Percentiles rank a stretch among this genome's conserved stretches.
phyloP scores from a whole-genome alignment of 768 basidiomycete genomes.

The Termitomyces sp. region DNA sequence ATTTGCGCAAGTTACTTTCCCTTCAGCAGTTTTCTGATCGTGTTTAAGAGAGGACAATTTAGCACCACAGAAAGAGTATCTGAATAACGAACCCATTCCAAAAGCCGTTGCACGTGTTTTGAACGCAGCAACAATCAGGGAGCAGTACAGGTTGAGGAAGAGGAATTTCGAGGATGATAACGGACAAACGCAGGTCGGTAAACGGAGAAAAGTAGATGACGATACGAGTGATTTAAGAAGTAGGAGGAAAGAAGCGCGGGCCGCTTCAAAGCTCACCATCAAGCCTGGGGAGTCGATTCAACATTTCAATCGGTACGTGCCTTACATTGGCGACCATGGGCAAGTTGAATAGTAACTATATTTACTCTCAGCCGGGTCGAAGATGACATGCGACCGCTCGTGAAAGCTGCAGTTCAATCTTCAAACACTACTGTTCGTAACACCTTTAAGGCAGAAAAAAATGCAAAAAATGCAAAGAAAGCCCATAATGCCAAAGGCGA shows the following conservation, averaged over 20 bases:
- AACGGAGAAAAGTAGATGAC: conserved; percentile 27
- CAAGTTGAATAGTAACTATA: not conserved
- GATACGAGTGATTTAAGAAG: conserved; percentile 14
- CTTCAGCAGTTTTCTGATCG: not conserved
- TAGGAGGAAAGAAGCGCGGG: conserved; percentile 18
- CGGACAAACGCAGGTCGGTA: conserved; percentile 18
- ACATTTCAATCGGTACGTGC: conserved; percentile 67
- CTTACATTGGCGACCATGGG: too few relatives aligned
- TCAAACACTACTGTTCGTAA: conserved; percentile 50
- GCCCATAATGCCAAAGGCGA: conserved; percentile 15
- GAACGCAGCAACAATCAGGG: conserved; percentile 54
- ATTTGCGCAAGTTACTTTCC: not conserved
- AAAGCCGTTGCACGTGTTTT: conserved; percentile 64
- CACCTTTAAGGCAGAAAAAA: conserved; percentile 32
- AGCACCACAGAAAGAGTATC: conserved; percentile 36
- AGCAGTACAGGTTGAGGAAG: conserved; percentile 49
- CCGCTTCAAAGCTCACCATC: conserved; percentile 34
- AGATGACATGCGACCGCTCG: conserved; percentile 58
- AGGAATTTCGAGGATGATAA: conserved; percentile 29
- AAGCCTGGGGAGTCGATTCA: conserved; percentile 65
- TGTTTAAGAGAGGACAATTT: conserved; percentile 43
- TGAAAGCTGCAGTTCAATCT: conserved; percentile 54
- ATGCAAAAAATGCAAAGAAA: conserved; percentile 23
- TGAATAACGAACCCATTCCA: conserved; percentile 57
- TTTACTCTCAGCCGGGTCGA: conserved; percentile 58